Evolutionary conservation across 805 yeast species (phyloP).

Genomic region (Hanseniaspora meyeri): DNA sequence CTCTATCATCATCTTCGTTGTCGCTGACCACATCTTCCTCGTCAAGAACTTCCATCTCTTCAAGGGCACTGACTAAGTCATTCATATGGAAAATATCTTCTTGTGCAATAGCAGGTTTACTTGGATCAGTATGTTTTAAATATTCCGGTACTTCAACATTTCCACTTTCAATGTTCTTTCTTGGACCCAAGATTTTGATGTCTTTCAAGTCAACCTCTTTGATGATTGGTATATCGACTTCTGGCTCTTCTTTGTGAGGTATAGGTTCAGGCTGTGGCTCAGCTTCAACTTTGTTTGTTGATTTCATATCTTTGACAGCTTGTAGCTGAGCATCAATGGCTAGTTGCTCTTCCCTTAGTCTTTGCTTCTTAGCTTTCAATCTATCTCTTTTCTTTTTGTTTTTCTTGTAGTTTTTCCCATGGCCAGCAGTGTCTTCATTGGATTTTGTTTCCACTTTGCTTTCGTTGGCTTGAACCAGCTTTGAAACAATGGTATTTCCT

Average conservation of each 20-base stretch:
- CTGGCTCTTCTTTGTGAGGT: background rate
- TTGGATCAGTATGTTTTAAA: constrained; percentile 12
- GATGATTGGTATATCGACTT: constrained; percentile 3
- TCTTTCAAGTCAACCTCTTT: constrained; percentile 15
- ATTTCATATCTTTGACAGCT: background rate
- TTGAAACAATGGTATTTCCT: constrained; percentile 25
- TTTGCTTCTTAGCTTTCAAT: background rate
- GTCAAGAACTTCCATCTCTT: constrained; percentile 16
- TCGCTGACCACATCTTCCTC: constrained; percentile 17
- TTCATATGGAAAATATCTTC: constrained; percentile 25
- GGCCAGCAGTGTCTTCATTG: background rate
- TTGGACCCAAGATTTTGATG: constrained; percentile 13
- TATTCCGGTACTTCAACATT: constrained; percentile 6
- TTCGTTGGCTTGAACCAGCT: background rate
- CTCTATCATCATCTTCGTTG: background rate
- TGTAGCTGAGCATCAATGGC: background rate
- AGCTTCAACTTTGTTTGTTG: background rate
- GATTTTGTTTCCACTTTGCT: background rate
- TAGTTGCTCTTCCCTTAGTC: background rate
- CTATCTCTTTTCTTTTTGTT: constrained; percentile 8
- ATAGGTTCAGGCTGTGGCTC: background rate
- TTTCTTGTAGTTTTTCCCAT: constrained; percentile 11
- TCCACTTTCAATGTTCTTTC: background rate
- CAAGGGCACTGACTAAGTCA: constrained; percentile 21
- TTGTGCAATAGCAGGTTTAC: constrained; percentile 17